Conservation (phyloP, 495 filamentous ascomycete species). For the Penicillium desertorum region DNA sequence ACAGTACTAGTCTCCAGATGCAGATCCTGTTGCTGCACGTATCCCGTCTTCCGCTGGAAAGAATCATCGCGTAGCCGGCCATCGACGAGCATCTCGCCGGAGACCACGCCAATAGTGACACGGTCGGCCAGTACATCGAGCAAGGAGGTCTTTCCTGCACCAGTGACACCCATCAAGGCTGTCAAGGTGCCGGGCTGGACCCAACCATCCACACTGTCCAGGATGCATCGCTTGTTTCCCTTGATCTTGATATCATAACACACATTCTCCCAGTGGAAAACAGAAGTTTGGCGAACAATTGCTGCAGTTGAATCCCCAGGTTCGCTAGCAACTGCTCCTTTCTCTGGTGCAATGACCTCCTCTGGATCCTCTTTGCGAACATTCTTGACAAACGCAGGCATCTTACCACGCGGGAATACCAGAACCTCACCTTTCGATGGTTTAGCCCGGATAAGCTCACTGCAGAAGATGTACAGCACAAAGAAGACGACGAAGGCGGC, state of each 20-base stretch:
- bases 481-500: constrained; percentile 71
- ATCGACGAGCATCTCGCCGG: constrained; percentile 82
- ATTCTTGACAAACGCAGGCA: constrained; percentile 59
- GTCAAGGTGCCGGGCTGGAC: constrained; percentile 89
- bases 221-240: constrained; percentile 66
- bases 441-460: constrained; percentile 73
- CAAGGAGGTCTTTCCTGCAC: constrained; percentile 62
- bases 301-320: constrained; percentile 22
- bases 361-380: constrained; percentile 40
- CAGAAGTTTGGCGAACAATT: constrained; percentile 58
- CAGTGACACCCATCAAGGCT: constrained; percentile 74
- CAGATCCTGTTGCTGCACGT: constrained; percentile 92
- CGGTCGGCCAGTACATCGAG: constrained; percentile 62
- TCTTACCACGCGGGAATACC: constrained; percentile 76
- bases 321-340: constrained; percentile 11
- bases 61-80: constrained; percentile 70
- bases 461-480: constrained; percentile 62
- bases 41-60: constrained; percentile 89
- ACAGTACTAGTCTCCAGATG: constrained; percentile 83
- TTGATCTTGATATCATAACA: constrained; percentile 92
- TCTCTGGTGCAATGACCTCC: constrained; percentile 40
- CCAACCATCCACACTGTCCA: constrained; percentile 85
- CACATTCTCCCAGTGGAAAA: constrained; percentile 86
- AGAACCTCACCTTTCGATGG: constrained; percentile 88
- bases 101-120: constrained; percentile 82